Base-by-base conservation (phyloP, 805 yeast species). In the Candida glaebosa region DNA sequence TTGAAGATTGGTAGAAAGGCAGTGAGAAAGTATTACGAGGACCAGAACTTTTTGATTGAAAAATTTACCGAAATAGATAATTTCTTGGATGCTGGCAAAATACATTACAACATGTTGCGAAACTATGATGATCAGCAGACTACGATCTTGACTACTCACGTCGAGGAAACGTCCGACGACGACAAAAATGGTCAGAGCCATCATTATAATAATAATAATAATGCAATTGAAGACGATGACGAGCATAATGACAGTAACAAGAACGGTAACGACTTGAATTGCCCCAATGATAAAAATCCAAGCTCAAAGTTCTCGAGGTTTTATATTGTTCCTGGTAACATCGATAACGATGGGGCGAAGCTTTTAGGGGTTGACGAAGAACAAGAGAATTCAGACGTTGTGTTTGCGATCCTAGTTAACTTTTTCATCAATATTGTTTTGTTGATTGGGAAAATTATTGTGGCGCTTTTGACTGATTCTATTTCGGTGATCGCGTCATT, bases 401-500 rank as follows among this genome's bases (percentile, higher is more conserved):
- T 66, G 44, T 51, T 73, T 36, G 89, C 90, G 35, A 84, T 85
- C 41, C 56, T 75, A 51, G 74, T 84, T 32, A 85, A 84, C 48
- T 79, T 84, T 51, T 58, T 69, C 30, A 65, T 84, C 42, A 85
- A 85, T 55, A 57, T 79, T 31, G 41, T 82, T 1, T 65, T 86
- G 39, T 62, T 85, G 38, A 33, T 75, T 2, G 89, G 86, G 2
- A 85, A 85, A 53, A 44, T 73, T 3, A 63, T 72, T 9, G 87
- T 83, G 18, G 78, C 81, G 1, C 46, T 78, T n/a, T 62, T 81
- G 54, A 81, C 91, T 0, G 73, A 68, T 54, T 86, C 95, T 8
- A 76, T 86, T 48, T 84, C 93, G 5, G 77, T 86, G 37, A 67
- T 85, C 38, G 95, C 95, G 0, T 84, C 93, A 1, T 72, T 85